Base-by-base conservation (phyloP, 2,329 filamentous ascomycete species). In the Penicillium frequentans region DNA sequence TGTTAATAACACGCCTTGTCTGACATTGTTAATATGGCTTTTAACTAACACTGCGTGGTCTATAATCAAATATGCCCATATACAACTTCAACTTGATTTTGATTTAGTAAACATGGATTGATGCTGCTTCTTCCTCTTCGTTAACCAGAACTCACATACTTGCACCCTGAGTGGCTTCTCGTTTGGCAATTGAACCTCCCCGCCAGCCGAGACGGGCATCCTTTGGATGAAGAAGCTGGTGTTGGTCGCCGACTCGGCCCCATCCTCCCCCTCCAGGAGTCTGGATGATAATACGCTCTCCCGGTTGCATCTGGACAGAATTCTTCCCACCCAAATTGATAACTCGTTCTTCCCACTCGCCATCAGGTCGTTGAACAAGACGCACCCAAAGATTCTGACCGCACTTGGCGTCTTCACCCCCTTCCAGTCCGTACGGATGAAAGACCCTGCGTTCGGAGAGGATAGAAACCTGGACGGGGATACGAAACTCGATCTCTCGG, bases 311-410 rank as follows among this genome's bases (percentile, higher is more conserved):
- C 44, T 66, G 63, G 26, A 62, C 61, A 23, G 70, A 70, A 46
- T 73, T 71, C 55, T 71, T 73, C 8, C 61, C 69, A 14, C 70
- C 70, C 11, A 73, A 43, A 35, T 66, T 72, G 35, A 71, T 65
- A 37, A 56, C 44, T 31, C 63, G 58, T 27, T 68, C 64, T 29
- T 67, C 65, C 48, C 54, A 63, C 11, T 37, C 42, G 27, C 55
- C 62, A n/a, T 61, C 47, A 16, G 61, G 6, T 6, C 45, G 57
- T 16, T 51, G 43, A 14, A 61, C 37, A 10, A 54, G 56, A 7
- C 64, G 59, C 14, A 93, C 87, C 92, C 92, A 97, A 39, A 95
- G 78, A 65, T 96, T 97, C 53, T 90, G 77, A 0, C 93, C 93
- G 58, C 88, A 90, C 62, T 84, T 75, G 0, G 85, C 93, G 51